Percentiles rank a stretch among this genome's conserved stretches.
Conservation (phyloP, 345 rosid species). For the Brassica nigra region DNA sequence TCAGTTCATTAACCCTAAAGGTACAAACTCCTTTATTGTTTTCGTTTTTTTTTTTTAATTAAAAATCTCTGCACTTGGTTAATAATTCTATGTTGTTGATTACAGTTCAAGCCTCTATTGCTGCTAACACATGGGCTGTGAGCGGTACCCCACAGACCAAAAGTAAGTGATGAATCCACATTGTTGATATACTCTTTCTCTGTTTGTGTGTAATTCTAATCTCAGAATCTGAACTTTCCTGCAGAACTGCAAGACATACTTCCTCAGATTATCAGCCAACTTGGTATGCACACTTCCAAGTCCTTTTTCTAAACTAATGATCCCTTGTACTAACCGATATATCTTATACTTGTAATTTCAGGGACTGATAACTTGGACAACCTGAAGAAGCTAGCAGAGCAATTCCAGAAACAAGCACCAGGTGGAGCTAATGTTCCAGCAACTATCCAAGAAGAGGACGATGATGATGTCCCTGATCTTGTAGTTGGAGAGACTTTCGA, state of each 20-base stretch:
- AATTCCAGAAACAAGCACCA: slow-evolving; percentile 80
- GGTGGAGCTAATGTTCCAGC: slow-evolving; percentile 48
- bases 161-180: slow-evolving; percentile 49
- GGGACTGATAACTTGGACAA: slow-evolving; percentile 95
- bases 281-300: slow-evolving; percentile 50
- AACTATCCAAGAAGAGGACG: slow-evolving; percentile 61
- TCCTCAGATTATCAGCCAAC: slow-evolving; percentile 81
- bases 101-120: slow-evolving; percentile 93
- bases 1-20: slow-evolving; percentile 90
- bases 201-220: not conserved
- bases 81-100: not conserved
- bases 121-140: slow-evolving; percentile 98
- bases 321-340: not conserved
- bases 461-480: slow-evolving; percentile 81
- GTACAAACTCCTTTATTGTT: slow-evolving; percentile 33
- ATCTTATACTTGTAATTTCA: slow-evolving; percentile 21
- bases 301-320: not conserved
- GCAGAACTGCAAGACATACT: slow-evolving; percentile 92
- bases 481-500: slow-evolving; percentile 86
- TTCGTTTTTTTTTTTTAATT: not conserved
- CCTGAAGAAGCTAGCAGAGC: slow-evolving; percentile 91
- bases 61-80: not conserved
- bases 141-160: slow-evolving; percentile 91
- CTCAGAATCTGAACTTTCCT: not conserved
- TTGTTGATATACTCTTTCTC: not conserved